Evolutionary conservation across 805 yeast species (phyloP).

Genomic region (Barnettozyma salicaria): DNA sequence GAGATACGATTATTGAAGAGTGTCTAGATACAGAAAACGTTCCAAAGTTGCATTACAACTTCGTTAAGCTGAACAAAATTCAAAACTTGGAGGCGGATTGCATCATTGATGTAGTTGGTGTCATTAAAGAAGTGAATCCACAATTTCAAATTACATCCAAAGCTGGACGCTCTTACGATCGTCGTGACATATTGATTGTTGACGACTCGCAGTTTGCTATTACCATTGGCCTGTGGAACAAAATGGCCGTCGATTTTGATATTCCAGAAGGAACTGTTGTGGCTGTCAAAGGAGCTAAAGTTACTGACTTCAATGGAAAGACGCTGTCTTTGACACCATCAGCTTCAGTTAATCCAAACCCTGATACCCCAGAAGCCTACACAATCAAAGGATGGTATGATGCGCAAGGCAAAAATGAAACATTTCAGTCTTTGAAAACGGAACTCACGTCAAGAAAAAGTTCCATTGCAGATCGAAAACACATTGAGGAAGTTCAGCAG

Average conservation of each 20-base stretch:
- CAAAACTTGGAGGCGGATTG: conserved; percentile 65
- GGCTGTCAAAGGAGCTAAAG: conserved; percentile 86
- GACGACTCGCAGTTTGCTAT: conserved; percentile 78
- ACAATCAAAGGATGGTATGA: conserved; percentile 94
- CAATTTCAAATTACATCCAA: conserved; percentile 76
- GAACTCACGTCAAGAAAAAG: conserved; percentile 40
- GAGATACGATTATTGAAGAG: conserved; percentile 70
- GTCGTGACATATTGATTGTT: conserved; percentile 82
- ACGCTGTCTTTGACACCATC: conserved; percentile 73
- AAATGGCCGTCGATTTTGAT: conserved; percentile 71
- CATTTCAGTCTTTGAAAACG: conserved; percentile 54
- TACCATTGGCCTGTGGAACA: conserved; percentile 85
- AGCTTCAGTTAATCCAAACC: conserved; percentile 71
- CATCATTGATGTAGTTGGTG: conserved; percentile 82
- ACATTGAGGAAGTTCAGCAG: conserved; percentile 58
- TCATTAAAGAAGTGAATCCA: conserved; percentile 70
- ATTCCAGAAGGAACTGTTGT: conserved; percentile 75
- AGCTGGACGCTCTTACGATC: conserved; percentile 87
- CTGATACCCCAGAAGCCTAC: conserved; percentile 86
- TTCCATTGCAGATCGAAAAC: conserved; percentile 51
- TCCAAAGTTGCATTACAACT: conserved; percentile 74
- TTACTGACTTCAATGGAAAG: conserved; percentile 84
- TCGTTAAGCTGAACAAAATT: conserved; percentile 61
- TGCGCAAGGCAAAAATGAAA: conserved; percentile 58
- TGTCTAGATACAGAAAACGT: conserved; percentile 58